These are phyloP conservation scores for Thermothielavioides terrestris DNA, from an alignment of 495 filamentous ascomycete species.

Conservation along the genomic window DNA sequence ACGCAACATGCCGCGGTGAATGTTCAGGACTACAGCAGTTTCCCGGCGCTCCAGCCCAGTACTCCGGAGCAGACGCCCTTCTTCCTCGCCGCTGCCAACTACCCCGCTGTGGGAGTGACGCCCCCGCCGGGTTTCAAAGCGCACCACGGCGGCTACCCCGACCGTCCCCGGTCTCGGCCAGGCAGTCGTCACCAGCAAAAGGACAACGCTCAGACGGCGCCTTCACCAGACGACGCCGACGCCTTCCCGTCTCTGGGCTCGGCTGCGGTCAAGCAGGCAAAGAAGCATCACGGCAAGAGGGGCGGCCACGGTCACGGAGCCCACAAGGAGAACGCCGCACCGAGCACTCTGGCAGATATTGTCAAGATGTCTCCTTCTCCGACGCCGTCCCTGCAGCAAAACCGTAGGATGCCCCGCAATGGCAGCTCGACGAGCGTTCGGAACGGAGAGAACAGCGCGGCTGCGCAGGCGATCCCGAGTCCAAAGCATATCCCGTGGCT, in stretches of 20 bases:
- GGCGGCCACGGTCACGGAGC: constrained; percentile 64
- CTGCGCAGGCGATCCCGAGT: constrained; percentile 70
- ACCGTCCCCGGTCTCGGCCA: constrained; percentile 73
- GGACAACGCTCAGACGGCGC: constrained; percentile 56
- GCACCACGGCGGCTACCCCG: constrained; percentile 41
- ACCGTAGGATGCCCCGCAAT: constrained; percentile 43
- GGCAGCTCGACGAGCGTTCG: constrained; percentile 46
- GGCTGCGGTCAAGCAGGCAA: constrained; percentile 64
- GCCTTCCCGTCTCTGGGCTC: constrained; percentile 92
- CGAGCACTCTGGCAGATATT: constrained; percentile 86
- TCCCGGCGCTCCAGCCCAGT: constrained; percentile 65
- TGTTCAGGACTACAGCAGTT: constrained; percentile 80
- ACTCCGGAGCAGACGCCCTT: constrained; percentile 49
- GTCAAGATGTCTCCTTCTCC: constrained; percentile 89
- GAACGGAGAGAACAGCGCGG: constrained; percentile 68
- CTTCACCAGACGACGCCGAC: constrained; percentile 84
- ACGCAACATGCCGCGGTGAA: constrained; percentile 59
- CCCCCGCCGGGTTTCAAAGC: constrained; percentile 57
- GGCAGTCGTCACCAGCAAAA: constrained; percentile 76
- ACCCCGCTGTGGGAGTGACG: constrained; percentile 42
- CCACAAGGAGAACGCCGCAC: constrained; percentile 57
- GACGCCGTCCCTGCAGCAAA: constrained; percentile 37
- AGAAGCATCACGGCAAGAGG: constrained; percentile 86
- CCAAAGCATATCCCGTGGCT: constrained; percentile 96
- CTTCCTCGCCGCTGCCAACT: constrained; percentile 47